Conservation (phyloP, 2,329 filamentous ascomycete genomes). For the Myriosclerotinia duriaeana region DNA sequence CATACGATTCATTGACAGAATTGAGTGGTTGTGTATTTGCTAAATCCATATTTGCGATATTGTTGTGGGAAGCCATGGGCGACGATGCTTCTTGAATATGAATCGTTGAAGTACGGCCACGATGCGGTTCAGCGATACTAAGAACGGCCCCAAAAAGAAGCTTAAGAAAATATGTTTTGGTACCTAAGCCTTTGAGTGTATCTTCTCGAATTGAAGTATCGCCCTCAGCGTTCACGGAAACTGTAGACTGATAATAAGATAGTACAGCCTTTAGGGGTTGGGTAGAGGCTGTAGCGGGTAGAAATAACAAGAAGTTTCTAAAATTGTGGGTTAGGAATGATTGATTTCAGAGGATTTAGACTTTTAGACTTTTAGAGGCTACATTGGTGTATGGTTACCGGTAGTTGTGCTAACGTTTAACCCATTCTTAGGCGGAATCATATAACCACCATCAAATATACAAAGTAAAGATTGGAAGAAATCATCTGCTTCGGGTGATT, state of each 20-base stretch:
- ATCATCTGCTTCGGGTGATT: neutral
- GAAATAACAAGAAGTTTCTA: conserved; percentile 92
- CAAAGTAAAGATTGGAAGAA: neutral
- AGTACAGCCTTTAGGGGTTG: conserved; percentile 78
- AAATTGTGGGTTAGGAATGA: conserved; percentile 8
- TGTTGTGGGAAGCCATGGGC: conserved; percentile 10
- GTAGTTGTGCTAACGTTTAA: conserved; percentile 5
- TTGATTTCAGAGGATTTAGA: neutral
- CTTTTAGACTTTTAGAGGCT: neutral
- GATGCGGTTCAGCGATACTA: conserved; percentile 55
- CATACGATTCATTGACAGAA: conserved; percentile 25
- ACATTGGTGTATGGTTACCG: neutral
- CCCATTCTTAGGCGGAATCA: conserved; percentile 1
- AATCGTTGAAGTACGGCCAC: conserved; percentile 28
- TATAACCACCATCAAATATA: neutral
- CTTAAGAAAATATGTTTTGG: conserved; percentile 66
- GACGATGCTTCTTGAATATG: conserved; percentile 18
- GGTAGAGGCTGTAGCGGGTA: conserved; percentile 63
- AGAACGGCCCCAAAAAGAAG: conserved; percentile 75
- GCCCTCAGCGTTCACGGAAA: conserved; percentile 88
- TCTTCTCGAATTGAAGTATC: conserved; percentile 92
- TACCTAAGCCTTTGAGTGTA: conserved; percentile 92
- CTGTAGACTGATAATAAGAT: conserved; percentile 86
- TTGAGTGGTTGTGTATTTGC: conserved; percentile 27
- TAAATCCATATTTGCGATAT: conserved; percentile 24